Evolutionary conservation across 2,329 filamentous ascomycete genomes (phyloP).

Genomic region (Kalmusia sp.): DNA sequence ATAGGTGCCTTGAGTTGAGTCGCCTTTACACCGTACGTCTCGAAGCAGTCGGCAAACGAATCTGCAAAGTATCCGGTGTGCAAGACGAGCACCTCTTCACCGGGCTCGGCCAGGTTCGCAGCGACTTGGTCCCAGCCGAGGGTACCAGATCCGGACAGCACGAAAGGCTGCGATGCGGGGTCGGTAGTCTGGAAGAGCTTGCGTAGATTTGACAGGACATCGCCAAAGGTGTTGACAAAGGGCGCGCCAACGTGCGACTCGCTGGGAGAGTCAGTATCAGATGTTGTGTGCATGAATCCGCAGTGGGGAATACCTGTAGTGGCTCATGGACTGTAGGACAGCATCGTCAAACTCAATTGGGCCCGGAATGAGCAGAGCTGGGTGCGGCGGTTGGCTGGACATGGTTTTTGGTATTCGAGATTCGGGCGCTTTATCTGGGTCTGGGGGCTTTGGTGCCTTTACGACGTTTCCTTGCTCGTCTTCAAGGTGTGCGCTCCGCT

Average conservation of each 20-base stretch:
- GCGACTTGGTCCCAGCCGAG: conserved; percentile 96
- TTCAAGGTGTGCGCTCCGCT: conserved; percentile 58
- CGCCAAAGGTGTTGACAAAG: conserved; percentile 90
- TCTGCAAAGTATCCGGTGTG: conserved; percentile 98
- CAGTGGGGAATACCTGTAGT: conserved; percentile 72
- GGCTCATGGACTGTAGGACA: conserved; percentile 91
- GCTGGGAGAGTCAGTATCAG: conserved; percentile 54
- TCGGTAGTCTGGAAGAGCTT: conserved; percentile 93
- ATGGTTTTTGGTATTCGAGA: conserved; percentile 49
- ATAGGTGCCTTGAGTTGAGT: conserved; percentile 91
- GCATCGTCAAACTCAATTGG: conserved; percentile 99
- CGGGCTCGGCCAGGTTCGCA: conserved; percentile 88
- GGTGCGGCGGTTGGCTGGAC: conserved; percentile 66
- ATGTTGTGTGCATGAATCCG: background rate
- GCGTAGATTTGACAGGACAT: conserved; percentile 85
- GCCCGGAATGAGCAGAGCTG: conserved; percentile 90
- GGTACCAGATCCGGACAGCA: conserved; percentile 93
- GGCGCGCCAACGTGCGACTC: conserved; percentile 91
- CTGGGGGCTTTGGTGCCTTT: conserved; percentile 17
- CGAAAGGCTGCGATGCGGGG: conserved; percentile 83
- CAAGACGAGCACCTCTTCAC: conserved; percentile 89
- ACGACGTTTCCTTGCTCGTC: conserved; percentile 59
- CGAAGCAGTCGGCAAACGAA: conserved; percentile 89
- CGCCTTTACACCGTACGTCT: conserved; percentile 87
- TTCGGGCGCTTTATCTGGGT: conserved; percentile 21